Evolutionary conservation across 768 basidiomycete species (phyloP).

Genomic region (Leccinum incarnatum): DNA sequence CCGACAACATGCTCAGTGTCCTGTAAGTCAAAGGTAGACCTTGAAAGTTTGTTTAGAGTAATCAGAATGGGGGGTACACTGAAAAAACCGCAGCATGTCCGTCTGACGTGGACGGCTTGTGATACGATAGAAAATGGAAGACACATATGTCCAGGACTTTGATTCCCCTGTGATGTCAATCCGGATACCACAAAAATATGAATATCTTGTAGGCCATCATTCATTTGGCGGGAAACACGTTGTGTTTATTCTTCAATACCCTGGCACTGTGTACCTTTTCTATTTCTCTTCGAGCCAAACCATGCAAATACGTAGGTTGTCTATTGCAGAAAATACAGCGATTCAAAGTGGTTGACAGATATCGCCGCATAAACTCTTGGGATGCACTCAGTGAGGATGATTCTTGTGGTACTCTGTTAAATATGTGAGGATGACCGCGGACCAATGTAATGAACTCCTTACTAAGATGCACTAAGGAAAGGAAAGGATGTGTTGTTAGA

Average conservation of each 20-base stretch:
- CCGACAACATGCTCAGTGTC: background rate
- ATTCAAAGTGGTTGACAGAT: constrained; percentile 11
- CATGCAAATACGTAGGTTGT: constrained; percentile 13
- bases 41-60: background rate
- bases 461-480: constrained; percentile 76
- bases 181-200: background rate
- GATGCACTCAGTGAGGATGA: constrained; percentile 62
- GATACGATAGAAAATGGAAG: background rate
- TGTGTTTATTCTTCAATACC: background rate
- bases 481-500: constrained; percentile 7
- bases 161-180: constrained; percentile 2
- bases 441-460: constrained; percentile 31
- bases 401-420: constrained; percentile 85
- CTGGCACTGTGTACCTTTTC: background rate
- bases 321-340: constrained; percentile 27
- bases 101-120: background rate
- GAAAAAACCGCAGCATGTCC: background rate
- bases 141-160: background rate
- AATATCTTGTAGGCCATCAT: background rate
- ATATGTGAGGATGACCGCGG: constrained; percentile 21
- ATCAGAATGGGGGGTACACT: background rate
- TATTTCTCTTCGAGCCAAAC: background rate
- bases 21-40: background rate
- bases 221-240: background rate
- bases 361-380: constrained; percentile 3